phyloP scores from a whole-genome alignment of 2,329 filamentous ascomycete genomes.

The Ceratocystis alfenasii region DNA sequence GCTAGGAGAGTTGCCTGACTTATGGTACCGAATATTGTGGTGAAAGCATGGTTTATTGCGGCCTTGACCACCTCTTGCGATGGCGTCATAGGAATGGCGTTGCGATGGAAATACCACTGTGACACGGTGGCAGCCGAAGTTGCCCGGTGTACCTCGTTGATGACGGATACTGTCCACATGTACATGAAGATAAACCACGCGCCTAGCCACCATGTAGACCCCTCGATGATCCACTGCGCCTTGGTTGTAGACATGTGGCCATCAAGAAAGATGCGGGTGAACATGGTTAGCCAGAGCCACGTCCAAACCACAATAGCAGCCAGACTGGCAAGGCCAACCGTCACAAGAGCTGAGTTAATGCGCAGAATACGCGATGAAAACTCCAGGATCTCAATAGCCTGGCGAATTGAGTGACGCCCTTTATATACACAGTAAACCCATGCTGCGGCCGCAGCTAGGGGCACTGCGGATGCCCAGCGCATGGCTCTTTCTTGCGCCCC shows the following conservation, averaged over 20 bases:
- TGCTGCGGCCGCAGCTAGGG: constrained; percentile 56
- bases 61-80: constrained; percentile 73
- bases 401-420: constrained; percentile 66
- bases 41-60: constrained; percentile 67
- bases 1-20: constrained; percentile 75
- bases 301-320: constrained; percentile 73
- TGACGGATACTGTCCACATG: constrained; percentile 82
- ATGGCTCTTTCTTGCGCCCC: constrained; percentile 85
- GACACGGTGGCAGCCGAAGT: constrained; percentile 91
- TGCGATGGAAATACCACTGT: constrained; percentile 98
- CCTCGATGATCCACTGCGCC: constrained; percentile 63
- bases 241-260: constrained; percentile 61
- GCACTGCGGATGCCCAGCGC: constrained; percentile 74
- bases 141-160: constrained; percentile 77
- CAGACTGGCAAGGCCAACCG: constrained; percentile 71
- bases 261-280: constrained; percentile 87
- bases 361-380: constrained; percentile 81
- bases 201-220: constrained; percentile 92
- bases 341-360: constrained; percentile 69
- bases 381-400: constrained; percentile 78
- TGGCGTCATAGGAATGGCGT: constrained; percentile 62
- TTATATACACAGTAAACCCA: constrained; percentile 79
- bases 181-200: constrained; percentile 86
- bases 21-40: constrained; percentile 83
- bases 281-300: constrained; percentile 95